phyloP scores from a whole-genome alignment of 305 asterid genomes.

The Ilex paraguariensis region DNA sequence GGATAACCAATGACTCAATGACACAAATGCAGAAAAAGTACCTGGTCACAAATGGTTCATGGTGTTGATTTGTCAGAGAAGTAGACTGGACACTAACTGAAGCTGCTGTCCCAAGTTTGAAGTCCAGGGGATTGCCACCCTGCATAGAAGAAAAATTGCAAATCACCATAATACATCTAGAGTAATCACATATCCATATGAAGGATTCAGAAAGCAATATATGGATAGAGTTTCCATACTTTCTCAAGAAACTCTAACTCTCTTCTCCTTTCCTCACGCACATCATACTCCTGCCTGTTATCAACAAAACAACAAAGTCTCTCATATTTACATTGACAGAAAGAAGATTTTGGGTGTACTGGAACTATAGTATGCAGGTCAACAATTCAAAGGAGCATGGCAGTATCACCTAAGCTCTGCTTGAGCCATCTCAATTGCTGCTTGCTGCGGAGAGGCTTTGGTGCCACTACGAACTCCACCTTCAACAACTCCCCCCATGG shows the following conservation, averaged over 20 bases:
- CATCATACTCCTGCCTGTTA: slow-evolving; percentile 77
- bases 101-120: slow-evolving; percentile 50
- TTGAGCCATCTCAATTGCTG: slow-evolving; percentile 73
- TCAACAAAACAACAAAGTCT: slow-evolving; percentile 8
- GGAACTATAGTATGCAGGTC: background rate
- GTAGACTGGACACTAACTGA: slow-evolving; percentile 87
- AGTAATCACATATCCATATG: slow-evolving; percentile 10
- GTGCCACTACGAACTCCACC: slow-evolving; percentile 68
- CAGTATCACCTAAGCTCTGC: slow-evolving; percentile 74
- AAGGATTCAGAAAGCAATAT: slow-evolving; percentile 19
- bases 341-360: too few species aligned
- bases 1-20: background rate
- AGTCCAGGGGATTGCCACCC: slow-evolving; percentile 96
- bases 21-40: slow-evolving; percentile 22
- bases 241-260: slow-evolving; percentile 93
- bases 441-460: slow-evolving; percentile 61
- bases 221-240: slow-evolving; percentile 46
- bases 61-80: slow-evolving; percentile 38
- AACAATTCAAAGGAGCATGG: slow-evolving; percentile 17
- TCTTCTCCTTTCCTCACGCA: slow-evolving; percentile 76
- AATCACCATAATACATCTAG: background rate
- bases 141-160: slow-evolving; percentile 32
- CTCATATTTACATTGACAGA: too few species aligned
- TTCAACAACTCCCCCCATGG: slow-evolving; percentile 94
- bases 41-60: slow-evolving; percentile 47